Conservation (phyloP, 805 yeast species). For the Ogataea glucozyma region DNA sequence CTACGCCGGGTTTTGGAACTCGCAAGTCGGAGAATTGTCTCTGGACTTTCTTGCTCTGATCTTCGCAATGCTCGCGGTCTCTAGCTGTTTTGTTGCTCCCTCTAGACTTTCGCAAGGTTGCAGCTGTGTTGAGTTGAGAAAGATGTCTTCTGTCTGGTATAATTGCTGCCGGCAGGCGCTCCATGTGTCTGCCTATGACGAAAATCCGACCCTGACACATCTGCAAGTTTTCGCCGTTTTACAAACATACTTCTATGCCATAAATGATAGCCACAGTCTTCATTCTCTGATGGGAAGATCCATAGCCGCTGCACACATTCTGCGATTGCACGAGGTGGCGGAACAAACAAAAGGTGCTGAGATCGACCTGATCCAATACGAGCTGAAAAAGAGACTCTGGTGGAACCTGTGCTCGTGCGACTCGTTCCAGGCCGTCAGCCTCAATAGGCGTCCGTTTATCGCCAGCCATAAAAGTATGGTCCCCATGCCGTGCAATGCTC, state of each 20-base stretch:
- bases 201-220: slow-evolving; percentile 14
- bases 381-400: slow-evolving; percentile 34
- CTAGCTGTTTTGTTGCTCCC: slow-evolving; percentile 11
- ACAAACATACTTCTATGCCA: slow-evolving; percentile 18
- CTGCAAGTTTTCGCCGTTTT: slow-evolving; percentile 18
- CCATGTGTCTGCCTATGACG: slow-evolving; percentile 11
- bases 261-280: slow-evolving; percentile 17
- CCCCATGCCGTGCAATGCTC: slow-evolving; percentile 36
- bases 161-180: slow-evolving; percentile 17
- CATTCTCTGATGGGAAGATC: slow-evolving; percentile 17
- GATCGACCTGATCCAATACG: slow-evolving; percentile 19
- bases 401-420: slow-evolving; percentile 28
- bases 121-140: slow-evolving; percentile 10
- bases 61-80: slow-evolving; percentile 14
- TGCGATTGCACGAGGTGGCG: slow-evolving; percentile 11
- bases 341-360: neutral
- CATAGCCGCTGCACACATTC: slow-evolving; percentile 15
- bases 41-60: slow-evolving; percentile 14
- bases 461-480: slow-evolving; percentile 27
- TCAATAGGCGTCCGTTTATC: slow-evolving; percentile 20
- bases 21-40: neutral
- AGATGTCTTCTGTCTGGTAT: slow-evolving; percentile 17
- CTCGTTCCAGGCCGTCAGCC: slow-evolving; percentile 18
- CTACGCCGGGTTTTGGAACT: slow-evolving; percentile 9
- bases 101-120: neutral